Evolutionary conservation across 2,329 filamentous ascomycete genomes (phyloP).

Genomic region (Apiospora aurea): DNA sequence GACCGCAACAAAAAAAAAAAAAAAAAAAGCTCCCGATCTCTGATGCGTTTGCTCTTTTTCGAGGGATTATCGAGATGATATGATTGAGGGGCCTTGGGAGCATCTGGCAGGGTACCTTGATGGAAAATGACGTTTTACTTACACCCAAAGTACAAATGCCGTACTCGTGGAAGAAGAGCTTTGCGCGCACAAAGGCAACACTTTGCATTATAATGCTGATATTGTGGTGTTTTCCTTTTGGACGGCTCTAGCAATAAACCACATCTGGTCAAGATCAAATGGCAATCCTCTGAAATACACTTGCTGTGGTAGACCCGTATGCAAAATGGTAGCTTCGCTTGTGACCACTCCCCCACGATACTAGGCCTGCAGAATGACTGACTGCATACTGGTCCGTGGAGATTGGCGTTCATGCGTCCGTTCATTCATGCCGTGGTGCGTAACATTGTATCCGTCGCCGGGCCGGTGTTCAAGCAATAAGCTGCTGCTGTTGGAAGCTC

Average conservation of each 20-base stretch:
- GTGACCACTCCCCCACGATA: slow-evolving; percentile 3
- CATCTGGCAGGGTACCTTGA: too few species aligned
- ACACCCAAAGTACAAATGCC: not conserved
- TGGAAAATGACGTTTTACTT: not conserved
- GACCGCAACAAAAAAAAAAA: not conserved
- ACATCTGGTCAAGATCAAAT: not conserved
- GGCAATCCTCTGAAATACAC: not conserved
- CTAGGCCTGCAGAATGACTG: not conserved
- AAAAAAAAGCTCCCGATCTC: not conserved
- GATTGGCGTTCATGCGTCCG: slow-evolving; percentile 6
- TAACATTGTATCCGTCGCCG: not conserved
- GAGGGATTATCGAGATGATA: not conserved
- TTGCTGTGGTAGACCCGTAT: not conserved
- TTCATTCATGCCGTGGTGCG: not conserved
- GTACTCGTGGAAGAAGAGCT: too few species aligned
- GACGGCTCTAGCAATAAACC: too few species aligned
- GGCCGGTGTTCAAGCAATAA: not conserved
- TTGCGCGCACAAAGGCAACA: too few species aligned
- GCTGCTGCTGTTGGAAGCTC: not conserved
- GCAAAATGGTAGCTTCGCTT: not conserved
- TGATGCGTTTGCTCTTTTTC: not conserved
- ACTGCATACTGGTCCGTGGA: slow-evolving; percentile 16
- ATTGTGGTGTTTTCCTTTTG: too few species aligned
- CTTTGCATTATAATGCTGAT: too few species aligned
- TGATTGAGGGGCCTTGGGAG: not conserved